phyloP scores from a whole-genome alignment of 306 rosid genomes.

The Citrullus mucosospermus region DNA sequence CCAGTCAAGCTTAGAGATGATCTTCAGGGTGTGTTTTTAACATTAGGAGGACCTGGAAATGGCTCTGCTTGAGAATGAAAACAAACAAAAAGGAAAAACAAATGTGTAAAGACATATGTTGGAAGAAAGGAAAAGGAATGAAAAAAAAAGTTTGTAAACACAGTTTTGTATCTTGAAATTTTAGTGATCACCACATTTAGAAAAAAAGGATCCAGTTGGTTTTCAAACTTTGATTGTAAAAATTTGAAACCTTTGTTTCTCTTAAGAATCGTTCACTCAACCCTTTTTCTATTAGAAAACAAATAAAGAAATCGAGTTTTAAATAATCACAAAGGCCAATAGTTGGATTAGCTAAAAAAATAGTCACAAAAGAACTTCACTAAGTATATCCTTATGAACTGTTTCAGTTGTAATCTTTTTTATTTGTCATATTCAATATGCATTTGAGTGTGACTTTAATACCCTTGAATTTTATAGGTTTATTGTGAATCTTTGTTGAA shows the following conservation, averaged over 20 bases:
- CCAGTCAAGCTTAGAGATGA: slow-evolving; percentile 49
- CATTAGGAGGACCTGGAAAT: slow-evolving; percentile 80
- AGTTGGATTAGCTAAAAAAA: too few relatives aligned
- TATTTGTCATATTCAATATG: too few relatives aligned
- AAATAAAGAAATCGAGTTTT: background rate
- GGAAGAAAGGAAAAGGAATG: background rate
- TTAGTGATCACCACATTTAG: background rate
- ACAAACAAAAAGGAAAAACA: background rate
- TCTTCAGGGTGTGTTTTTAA: slow-evolving; percentile 63
- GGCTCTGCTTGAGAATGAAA: slow-evolving; percentile 14
- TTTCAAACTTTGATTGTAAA: background rate
- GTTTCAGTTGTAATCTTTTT: too few relatives aligned
- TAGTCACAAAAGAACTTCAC: too few relatives aligned
- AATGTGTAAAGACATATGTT: background rate
- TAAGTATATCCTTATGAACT: too few relatives aligned
- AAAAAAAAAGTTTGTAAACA: background rate
- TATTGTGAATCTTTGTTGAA: too few relatives aligned
- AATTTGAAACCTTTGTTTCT: background rate
- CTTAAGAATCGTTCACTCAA: background rate
- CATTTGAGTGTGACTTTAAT: too few relatives aligned
- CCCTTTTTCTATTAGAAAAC: background rate
- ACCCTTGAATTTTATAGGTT: too few relatives aligned
- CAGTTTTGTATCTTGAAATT: slow-evolving; percentile 2
- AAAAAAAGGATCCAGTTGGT: background rate
- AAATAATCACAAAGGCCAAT: background rate